These are phyloP conservation scores for Peronospora tabacina DNA, from an alignment of 352 stramenopile species.

Conservation along the genomic window DNA sequence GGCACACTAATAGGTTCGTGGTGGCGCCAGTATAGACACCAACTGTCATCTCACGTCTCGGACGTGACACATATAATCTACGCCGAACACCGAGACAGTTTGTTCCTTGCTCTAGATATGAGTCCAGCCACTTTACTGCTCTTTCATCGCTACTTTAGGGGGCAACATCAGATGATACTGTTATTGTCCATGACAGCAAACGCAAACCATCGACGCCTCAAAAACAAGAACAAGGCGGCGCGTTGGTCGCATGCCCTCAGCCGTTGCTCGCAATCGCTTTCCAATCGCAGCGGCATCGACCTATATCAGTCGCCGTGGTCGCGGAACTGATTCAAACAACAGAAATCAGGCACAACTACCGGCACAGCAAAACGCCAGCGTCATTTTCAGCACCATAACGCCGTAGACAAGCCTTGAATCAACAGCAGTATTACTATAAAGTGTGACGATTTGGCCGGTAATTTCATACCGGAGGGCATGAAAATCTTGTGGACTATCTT, in stretches of 20 bases:
- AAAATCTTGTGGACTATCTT: conserved; percentile 8
- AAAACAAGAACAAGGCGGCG: conserved; percentile 5
- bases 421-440: background rate
- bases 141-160: conserved; percentile 14
- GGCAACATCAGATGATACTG: conserved; percentile 11
- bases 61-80: conserved; percentile 7
- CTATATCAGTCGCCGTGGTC: conserved; percentile 13
- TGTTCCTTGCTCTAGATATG: conserved; percentile 1
- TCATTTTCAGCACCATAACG: background rate
- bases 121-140: conserved; percentile 7
- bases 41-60: background rate
- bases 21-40: conserved; percentile 23
- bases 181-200: background rate
- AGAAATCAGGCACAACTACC: conserved; percentile 22
- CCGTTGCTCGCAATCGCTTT: conserved; percentile 5
- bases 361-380: conserved; percentile 1
- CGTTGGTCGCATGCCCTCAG: conserved; percentile 7
- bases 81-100: conserved; percentile 10
- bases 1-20: conserved; percentile 1
- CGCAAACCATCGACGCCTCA: background rate
- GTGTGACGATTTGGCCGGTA: background rate
- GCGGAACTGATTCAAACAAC: conserved; percentile 21
- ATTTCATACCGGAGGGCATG: background rate
- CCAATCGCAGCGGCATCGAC: conserved; percentile 10
- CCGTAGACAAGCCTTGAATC: conserved; percentile 3